Evolutionary conservation across 2,329 filamentous ascomycete species (phyloP).

Genomic region (Hirsutella rhossiliensis): DNA sequence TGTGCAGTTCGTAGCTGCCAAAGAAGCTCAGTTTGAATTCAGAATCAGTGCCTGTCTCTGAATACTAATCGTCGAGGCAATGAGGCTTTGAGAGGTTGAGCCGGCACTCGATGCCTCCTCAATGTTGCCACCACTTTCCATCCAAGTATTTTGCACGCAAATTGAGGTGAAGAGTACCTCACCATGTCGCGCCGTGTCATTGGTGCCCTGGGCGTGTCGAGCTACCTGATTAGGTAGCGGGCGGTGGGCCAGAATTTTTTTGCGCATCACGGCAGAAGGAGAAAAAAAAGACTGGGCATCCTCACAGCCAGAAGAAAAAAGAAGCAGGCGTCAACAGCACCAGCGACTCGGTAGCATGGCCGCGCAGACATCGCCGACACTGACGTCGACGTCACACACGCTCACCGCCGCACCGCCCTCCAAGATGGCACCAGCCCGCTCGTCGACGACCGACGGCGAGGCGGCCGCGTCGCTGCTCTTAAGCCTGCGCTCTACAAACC

Average conservation of each 20-base stretch:
- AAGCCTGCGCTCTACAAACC: constrained; percentile 43
- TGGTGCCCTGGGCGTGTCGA: too few species aligned
- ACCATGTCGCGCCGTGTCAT: not conserved
- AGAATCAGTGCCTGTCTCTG: too few species aligned
- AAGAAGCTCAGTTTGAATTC: too few species aligned
- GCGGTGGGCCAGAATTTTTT: constrained; percentile 8
- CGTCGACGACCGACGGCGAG: constrained; percentile 22
- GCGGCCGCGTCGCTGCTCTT: constrained; percentile 31
- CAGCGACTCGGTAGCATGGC: constrained; percentile 15
- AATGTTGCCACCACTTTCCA: too few species aligned
- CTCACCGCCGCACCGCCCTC: constrained; percentile 38
- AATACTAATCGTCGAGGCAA: too few species aligned
- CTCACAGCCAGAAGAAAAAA: not conserved
- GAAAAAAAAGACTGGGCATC: not conserved
- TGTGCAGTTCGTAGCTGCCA: too few species aligned
- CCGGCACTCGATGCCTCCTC: too few species aligned
- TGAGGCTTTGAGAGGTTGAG: too few species aligned
- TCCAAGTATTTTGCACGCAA: too few species aligned
- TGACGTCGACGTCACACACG: constrained; percentile 53
- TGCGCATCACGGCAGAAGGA: constrained; percentile 3
- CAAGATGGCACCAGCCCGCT: constrained; percentile 13
- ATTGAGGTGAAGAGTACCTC: too few species aligned
- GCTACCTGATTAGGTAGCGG: not conserved
- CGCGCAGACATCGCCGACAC: constrained; percentile 39
- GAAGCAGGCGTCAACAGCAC: not conserved